These are phyloP conservation scores for Byssothecium circinans DNA, from an alignment of 2,329 filamentous ascomycete species.

Conservation along the genomic window DNA sequence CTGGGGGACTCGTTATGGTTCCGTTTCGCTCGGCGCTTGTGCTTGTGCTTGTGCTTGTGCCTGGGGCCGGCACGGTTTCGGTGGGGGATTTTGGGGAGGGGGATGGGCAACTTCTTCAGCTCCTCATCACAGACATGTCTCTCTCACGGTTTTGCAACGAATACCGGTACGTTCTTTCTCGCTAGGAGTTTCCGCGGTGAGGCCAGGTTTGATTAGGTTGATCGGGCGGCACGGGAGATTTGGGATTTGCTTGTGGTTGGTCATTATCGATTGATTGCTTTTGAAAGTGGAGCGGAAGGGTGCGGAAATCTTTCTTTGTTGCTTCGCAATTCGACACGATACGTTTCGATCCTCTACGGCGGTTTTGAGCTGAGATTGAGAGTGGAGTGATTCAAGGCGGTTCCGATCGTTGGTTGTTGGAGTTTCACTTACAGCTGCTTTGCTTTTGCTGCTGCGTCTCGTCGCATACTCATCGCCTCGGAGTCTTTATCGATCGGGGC, in stretches of 20 bases:
- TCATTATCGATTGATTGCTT: no score
- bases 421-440: not conserved
- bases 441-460: not conserved
- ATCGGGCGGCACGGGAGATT: no score
- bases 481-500: not conserved
- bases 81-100: not conserved
- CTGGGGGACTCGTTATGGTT: conserved; percentile 15
- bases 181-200: no score
- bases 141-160: conserved; percentile 5
- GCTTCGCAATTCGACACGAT: no score
- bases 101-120: not conserved
- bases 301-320: no score
- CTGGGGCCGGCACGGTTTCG: not conserved
- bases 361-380: no score
- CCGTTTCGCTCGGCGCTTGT: conserved; percentile 1
- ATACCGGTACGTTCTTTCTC: not conserved
- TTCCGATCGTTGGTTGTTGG: not conserved
- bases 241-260: no score
- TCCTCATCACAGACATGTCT: conserved; percentile 18
- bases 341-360: no score
- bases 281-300: no score
- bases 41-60: not conserved
- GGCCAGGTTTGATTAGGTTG: no score
- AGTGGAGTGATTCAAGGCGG: not conserved
- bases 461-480: no score